Base-by-base conservation (phyloP, 768 basidiomycete species). In the Panaeolus cyanescens region DNA sequence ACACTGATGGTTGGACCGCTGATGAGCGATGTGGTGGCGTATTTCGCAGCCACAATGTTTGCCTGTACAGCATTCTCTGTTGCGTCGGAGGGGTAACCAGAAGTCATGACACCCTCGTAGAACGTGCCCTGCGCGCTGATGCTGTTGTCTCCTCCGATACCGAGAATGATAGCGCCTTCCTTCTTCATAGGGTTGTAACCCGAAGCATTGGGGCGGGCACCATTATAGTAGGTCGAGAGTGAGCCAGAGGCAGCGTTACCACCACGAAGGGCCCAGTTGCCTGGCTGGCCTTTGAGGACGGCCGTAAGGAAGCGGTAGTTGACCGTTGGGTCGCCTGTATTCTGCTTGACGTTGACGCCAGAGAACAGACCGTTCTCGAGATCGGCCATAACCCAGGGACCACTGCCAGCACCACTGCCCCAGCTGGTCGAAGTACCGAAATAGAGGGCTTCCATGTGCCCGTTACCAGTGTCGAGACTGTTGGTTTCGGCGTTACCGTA, bases 21-120 rank as follows among this genome's bases (percentile, higher is more conserved):
- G 13, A 50, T 58, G 45, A 62, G 6, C 5, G 61, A 62, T 4
- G 61, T 58, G 17, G 61, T 58, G 22, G 61, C 61, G 56, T 62
- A 62, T 36, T 31, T 31, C 3, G 61, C 61, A 30, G 56, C 61
- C 12, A 62, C 61, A 37, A 62, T 62, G 56, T 62, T 58, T 33
- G 56, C 61, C 25, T 62, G 61, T 22, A 62, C 61, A 15, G 61
- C 8, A 39, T 62, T 57, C 50, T 62, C 61, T 19, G 56, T 58
- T 9, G 61, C 55, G 31, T 56, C 60, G 31, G 60, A 61, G 6
- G 60, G 60, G 54, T 36, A 61, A 5, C 60, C 60, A 10, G 61
- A 58, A 50, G 61, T 62, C 61, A 62, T 62, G 6, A 58, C 61
- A 20, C 61, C 61, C 56, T 62, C 61, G 56, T 62, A 62, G 61